Percentiles rank a stretch among this genome's conserved stretches.
Conservation (phyloP, 345 rosid species). For the Balakata baccata region DNA sequence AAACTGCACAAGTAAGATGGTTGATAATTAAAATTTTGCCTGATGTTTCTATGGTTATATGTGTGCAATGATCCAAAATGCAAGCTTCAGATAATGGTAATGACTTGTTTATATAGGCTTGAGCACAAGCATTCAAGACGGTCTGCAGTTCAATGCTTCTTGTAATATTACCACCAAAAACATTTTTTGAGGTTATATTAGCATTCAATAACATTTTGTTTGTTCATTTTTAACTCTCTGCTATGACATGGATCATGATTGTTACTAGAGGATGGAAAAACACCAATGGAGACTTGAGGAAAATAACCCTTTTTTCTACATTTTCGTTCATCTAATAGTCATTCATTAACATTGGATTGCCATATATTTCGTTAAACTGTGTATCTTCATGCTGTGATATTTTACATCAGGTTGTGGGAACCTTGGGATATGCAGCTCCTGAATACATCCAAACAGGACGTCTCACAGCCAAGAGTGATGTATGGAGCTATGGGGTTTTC, state of each 20-base stretch:
- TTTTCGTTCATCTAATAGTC: neutral
- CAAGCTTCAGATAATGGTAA: neutral
- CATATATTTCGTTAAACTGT: neutral
- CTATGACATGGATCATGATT: neutral
- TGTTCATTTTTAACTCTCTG: neutral
- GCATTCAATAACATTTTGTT: neutral
- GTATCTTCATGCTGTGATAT: neutral
- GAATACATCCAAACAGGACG: slow-evolving; percentile 84
- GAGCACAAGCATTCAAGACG: neutral
- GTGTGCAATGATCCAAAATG: neutral
- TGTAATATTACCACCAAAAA: neutral
- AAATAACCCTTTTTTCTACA: no score
- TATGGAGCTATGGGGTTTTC: slow-evolving; percentile 95
- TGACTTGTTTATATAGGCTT: neutral
- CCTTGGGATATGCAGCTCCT: slow-evolving; percentile 92
- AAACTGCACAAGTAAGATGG: neutral
- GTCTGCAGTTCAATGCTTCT: neutral
- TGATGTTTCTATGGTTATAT: neutral
- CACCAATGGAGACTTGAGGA: neutral
- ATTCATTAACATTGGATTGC: neutral
- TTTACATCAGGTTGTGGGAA: slow-evolving; percentile 72
- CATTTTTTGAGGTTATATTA: neutral
- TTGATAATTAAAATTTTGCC: neutral
- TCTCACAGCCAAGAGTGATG: slow-evolving; percentile 76
- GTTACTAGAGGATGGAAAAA: neutral